phyloP scores from a whole-genome alignment of 1,139 yeast genomes.

The Kazachstania sp. region DNA sequence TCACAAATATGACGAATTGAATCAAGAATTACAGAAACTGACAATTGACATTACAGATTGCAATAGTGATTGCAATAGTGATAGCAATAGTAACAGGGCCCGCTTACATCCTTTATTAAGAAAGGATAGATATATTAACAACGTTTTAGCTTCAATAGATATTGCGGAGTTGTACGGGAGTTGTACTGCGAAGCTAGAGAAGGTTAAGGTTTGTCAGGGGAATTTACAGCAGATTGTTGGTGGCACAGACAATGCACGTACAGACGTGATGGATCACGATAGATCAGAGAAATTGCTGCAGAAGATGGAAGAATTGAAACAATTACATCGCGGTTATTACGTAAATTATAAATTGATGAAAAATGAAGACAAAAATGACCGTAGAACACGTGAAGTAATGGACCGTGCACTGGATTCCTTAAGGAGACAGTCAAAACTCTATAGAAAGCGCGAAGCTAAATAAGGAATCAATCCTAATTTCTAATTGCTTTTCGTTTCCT shows the following conservation, averaged over 20 bases:
- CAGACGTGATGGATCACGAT: too few relatives aligned
- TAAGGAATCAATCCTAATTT: not conserved
- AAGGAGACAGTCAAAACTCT: not conserved
- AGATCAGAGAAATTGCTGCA: too few relatives aligned
- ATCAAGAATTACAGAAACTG: not conserved
- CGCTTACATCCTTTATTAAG: too few relatives aligned
- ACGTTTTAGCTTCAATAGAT: not conserved
- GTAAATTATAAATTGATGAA: slow-evolving; percentile 17
- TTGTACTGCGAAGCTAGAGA: not conserved
- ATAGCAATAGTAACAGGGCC: not conserved
- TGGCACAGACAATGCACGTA: too few relatives aligned
- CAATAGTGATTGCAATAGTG: too few relatives aligned
- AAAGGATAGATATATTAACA: too few relatives aligned
- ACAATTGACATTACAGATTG: not conserved
- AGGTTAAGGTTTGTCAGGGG: slow-evolving; percentile 2
- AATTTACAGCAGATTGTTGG: not conserved
- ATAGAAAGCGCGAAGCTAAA: not conserved
- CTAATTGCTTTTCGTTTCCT: too few relatives aligned
- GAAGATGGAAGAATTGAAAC: slow-evolving; percentile 12
- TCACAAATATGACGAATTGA: not conserved
- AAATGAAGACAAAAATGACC: slow-evolving; percentile 4
- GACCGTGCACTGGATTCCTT: not conserved
- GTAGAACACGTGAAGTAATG: not conserved
- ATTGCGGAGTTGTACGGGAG: too few relatives aligned
- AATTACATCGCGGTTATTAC: slow-evolving; percentile 16